These are phyloP conservation scores for Malassezia globosa DNA, from an alignment of 1,284 basidiomycete species.

Conservation along the genomic window DNA sequence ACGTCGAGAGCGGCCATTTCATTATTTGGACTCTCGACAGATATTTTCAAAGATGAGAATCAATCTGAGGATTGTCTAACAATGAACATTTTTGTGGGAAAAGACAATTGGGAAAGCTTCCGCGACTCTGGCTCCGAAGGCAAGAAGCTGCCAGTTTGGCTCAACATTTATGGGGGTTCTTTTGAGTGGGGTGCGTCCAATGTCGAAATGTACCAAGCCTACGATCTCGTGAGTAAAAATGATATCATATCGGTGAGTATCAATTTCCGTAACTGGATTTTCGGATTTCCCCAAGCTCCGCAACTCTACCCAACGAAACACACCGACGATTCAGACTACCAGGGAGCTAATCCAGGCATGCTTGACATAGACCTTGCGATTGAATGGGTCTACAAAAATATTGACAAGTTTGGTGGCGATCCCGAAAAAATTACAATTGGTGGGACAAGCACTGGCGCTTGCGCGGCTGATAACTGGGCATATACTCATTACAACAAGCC, in stretches of 20 bases:
- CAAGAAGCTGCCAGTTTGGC: slow-evolving; percentile 9
- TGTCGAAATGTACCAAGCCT: slow-evolving; percentile 6
- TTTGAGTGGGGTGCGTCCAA: slow-evolving; percentile 13
- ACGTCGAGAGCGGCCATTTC: slow-evolving; percentile 1
- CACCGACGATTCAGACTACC: neutral
- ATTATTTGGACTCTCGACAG: slow-evolving; percentile 7
- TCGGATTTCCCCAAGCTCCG: slow-evolving; percentile 14
- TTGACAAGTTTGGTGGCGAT: slow-evolving; percentile 58
- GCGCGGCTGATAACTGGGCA: slow-evolving; percentile 12
- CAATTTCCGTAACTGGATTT: slow-evolving; percentile 19
- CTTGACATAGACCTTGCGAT: slow-evolving; percentile 34
- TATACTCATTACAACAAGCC: slow-evolving; percentile 15
- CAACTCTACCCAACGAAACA: slow-evolving; percentile 3
- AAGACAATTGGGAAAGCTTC: slow-evolving; percentile 10
- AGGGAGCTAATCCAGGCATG: slow-evolving; percentile 28
- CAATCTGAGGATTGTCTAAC: slow-evolving; percentile 19
- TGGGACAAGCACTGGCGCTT: slow-evolving; percentile 74
- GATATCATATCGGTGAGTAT: slow-evolving; percentile 11
- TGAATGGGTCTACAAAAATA: slow-evolving; percentile 54
- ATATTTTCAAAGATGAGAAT: slow-evolving; percentile 7
- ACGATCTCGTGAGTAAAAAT: slow-evolving; percentile 11
- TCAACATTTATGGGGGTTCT: slow-evolving; percentile 17
- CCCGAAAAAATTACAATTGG: slow-evolving; percentile 61
- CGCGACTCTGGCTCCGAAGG: slow-evolving; percentile 1
- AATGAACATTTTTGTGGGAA: slow-evolving; percentile 14